These are phyloP conservation scores for Spinacia oleracea DNA, from an alignment of 179 eudicot species.

Conservation along the genomic window DNA sequence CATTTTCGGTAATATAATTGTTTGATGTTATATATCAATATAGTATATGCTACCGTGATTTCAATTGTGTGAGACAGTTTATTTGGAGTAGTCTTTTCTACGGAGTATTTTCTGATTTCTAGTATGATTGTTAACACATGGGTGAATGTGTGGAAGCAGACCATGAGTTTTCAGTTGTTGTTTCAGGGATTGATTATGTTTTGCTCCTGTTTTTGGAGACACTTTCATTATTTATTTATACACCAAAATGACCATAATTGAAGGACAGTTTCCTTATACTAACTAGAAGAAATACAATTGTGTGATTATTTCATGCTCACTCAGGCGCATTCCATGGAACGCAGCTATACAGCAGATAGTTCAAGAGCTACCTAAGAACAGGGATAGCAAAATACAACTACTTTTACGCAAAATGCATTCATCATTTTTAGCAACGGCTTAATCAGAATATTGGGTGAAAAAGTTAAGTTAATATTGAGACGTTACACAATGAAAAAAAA, in stretches of 20 bases:
- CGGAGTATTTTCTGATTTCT: too few species aligned
- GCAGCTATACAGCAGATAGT: not conserved
- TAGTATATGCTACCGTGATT: too few species aligned
- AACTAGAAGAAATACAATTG: too few species aligned
- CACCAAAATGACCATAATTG: not conserved
- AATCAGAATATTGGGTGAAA: not conserved
- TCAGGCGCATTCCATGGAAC: too few species aligned
- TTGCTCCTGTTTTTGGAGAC: slow-evolving; percentile 29
- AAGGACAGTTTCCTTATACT: too few species aligned
- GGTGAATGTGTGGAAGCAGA: slow-evolving; percentile 22
- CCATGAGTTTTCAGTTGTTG: slow-evolving; percentile 6
- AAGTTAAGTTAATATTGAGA: not conserved
- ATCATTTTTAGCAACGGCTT: not conserved
- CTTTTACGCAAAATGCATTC: not conserved
- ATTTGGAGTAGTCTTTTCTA: slow-evolving; percentile 8
- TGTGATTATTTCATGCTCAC: too few species aligned
- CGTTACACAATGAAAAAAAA: not conserved
- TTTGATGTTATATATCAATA: not conserved
- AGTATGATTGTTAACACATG: slow-evolving; percentile 26
- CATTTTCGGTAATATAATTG: not conserved
- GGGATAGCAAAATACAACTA: not conserved
- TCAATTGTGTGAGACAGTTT: not conserved
- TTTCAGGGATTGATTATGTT: not conserved
- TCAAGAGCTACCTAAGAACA: too few species aligned
- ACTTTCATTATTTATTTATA: slow-evolving; percentile 10